Evolutionary conservation across 805 yeast species (phyloP).

Genomic region (Kluyveromyces starmeri): DNA sequence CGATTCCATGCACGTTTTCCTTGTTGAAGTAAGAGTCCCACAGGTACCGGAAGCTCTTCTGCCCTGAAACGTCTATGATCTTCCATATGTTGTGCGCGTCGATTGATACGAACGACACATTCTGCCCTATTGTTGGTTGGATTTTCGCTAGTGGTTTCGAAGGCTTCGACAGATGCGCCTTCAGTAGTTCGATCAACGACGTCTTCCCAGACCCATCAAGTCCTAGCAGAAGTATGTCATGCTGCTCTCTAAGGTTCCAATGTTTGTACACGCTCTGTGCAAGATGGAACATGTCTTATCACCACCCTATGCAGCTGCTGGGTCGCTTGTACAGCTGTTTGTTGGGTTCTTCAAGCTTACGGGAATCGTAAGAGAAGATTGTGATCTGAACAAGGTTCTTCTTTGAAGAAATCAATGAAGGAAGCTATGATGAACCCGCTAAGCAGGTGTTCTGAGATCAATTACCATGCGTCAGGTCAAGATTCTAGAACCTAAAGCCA

Average conservation of each 20-base stretch:
- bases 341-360: too few species aligned
- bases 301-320: not conserved
- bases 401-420: too few species aligned
- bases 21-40: conserved; percentile 83
- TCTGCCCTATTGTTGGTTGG: conserved; percentile 93
- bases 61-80: conserved; percentile 98
- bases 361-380: too few species aligned
- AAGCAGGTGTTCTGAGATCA: too few species aligned
- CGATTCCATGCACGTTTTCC: conserved; percentile 67
- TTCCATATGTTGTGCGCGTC: conserved; percentile 47
- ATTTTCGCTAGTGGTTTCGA: conserved; percentile 53
- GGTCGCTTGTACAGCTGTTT: too few species aligned
- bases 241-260: conserved; percentile 56
- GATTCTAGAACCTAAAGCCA: too few species aligned
- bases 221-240: conserved; percentile 75
- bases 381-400: too few species aligned
- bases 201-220: conserved; percentile 96
- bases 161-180: conserved; percentile 41
- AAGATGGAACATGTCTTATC: conserved; percentile 51
- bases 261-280: conserved; percentile 51
- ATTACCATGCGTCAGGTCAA: too few species aligned
- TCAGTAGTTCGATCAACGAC: conserved; percentile 60
- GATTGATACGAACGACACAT: conserved; percentile 44
- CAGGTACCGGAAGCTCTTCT: conserved; percentile 68
- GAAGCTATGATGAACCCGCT: too few species aligned